Percentiles rank a stretch among this genome's conserved stretches.
Evolutionary conservation across 176 grass and related monocot genomes (phyloP).

Genomic region (Oryza nivara): DNA sequence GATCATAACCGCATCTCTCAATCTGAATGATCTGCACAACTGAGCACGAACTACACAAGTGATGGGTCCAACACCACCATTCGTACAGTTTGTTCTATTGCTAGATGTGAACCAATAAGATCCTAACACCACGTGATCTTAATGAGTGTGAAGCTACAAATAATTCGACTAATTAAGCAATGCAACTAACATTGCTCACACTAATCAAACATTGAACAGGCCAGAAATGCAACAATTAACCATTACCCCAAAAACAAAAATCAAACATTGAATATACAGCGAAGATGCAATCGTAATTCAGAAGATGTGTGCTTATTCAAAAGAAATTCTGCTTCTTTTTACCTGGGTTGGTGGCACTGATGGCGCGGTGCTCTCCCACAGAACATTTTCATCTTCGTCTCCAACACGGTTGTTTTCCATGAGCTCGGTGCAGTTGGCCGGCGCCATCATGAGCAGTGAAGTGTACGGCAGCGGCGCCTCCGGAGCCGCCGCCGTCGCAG

Average conservation of each 20-base stretch:
- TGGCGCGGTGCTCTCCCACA: conserved; percentile 55
- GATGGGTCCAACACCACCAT: no score
- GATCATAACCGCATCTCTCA: not conserved
- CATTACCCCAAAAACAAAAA: not conserved
- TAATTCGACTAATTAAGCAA: not conserved
- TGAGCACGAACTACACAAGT: no score
- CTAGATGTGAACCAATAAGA: conserved; percentile 1
- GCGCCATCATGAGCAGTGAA: conserved; percentile 60
- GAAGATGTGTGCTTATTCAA: not conserved
- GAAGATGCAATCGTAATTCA: not conserved
- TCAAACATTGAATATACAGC: not conserved
- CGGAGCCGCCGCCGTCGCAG: not conserved
- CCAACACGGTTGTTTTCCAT: conserved; percentile 26
- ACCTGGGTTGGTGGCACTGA: conserved; percentile 64
- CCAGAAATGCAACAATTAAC: no score
- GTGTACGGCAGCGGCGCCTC: conserved; percentile 55
- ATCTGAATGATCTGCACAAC: not conserved
- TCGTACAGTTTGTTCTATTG: not conserved
- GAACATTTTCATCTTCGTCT: conserved; percentile 52
- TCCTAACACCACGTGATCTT: not conserved
- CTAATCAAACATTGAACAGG: not conserved
- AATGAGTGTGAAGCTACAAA: not conserved
- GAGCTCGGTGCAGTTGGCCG: conserved; percentile 48
- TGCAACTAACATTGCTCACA: not conserved
- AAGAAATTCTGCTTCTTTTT: not conserved